phyloP scores from a whole-genome alignment of 495 filamentous ascomycete genomes.

The Coniosporium apollinis region DNA sequence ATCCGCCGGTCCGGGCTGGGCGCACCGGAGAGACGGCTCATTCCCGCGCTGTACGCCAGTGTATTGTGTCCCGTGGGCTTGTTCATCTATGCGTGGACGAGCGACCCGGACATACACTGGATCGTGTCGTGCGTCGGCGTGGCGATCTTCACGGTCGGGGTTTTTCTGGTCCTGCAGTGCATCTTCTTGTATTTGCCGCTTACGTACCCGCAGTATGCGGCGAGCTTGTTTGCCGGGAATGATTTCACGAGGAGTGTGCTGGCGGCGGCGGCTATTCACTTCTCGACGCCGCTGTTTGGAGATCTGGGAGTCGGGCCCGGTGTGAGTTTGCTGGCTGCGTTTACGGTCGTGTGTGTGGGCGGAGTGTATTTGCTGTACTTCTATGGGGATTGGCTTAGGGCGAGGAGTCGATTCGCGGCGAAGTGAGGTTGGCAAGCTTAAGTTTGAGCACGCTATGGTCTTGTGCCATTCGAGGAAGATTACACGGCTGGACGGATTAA shows the following conservation, averaged over 20 bases:
- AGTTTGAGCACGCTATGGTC: too few relatives aligned
- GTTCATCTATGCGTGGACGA: slow-evolving; percentile 49
- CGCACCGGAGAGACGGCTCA: slow-evolving; percentile 33
- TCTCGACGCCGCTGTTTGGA: slow-evolving; percentile 37
- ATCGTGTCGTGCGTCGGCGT: slow-evolving; percentile 44
- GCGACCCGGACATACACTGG: slow-evolving; percentile 39
- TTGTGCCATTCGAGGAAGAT: too few relatives aligned
- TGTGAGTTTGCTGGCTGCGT: slow-evolving; percentile 35
- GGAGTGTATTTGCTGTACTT: slow-evolving; percentile 40
- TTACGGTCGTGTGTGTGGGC: slow-evolving; percentile 37
- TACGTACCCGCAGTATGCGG: slow-evolving; percentile 45
- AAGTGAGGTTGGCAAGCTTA: too few relatives aligned
- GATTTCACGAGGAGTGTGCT: slow-evolving; percentile 39
- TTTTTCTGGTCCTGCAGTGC: slow-evolving; percentile 42
- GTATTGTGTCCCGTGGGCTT: slow-evolving; percentile 40
- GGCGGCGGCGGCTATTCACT: slow-evolving; percentile 41
- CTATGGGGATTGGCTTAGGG: slow-evolving; percentile 36
- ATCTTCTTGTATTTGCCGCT: slow-evolving; percentile 48
- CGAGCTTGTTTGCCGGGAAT: slow-evolving; percentile 44
- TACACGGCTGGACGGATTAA: too few relatives aligned
- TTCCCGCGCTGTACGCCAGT: slow-evolving; percentile 38
- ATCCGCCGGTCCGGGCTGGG: slow-evolving; percentile 30
- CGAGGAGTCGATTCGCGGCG: slow-evolving; percentile 26
- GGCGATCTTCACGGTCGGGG: slow-evolving; percentile 32
- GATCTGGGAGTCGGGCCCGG: slow-evolving; percentile 42